Base-by-base conservation (phyloP, 805 yeast species). In the Pichia exigua region DNA sequence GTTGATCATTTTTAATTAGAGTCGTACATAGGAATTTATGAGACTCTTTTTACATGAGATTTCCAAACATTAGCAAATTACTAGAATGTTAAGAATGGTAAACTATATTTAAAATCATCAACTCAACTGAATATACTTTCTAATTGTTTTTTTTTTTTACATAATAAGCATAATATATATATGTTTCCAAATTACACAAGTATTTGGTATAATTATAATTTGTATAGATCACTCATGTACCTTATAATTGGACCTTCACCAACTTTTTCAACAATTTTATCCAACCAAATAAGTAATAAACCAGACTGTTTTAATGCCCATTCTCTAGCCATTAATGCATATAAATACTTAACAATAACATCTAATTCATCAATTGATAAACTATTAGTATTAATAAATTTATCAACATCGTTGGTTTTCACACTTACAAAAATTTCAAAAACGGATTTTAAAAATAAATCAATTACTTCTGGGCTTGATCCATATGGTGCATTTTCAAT, bases 161-260 rank as follows among this genome's bases (percentile, higher is more conserved):
- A n/a, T n/a, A 35, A 35, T 17, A 35, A 12, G 35, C n/a, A 35
- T 35, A 35, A 5, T 5, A 5, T 35, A n/a, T n/a, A 35, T 35
- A 35, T 35, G 9, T 4, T 7, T n/a, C 4, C 39, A 35, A 35
- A 17, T 35, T 35, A 30, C 3, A 13, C n/a, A 30, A 30, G 12
- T 30, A 30, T 3, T 30, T 13, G 18, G 13, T 40, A 18, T 13
- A 6, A 26, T 38, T 32, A 51, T 22, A 51, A 27, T 44, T 47
- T 51, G 42, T 58, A 54, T 24, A 60, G 81, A 69, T 92, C 98
- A 43, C 89, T 79, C 68, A 90, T 75, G 67, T 82, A 90, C 60
- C 96, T 81, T 47, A 87, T 87, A 59, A 94, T 83, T 43, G 96
- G 87, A 13, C 96, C 96, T 64, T 85, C 83, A 20, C 98, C 98